Evolutionary conservation across 768 basidiomycete genomes (phyloP), one percentile per base, ranked within the genome.

Genomic region (Strobilomyces echinocephalus): DNA sequence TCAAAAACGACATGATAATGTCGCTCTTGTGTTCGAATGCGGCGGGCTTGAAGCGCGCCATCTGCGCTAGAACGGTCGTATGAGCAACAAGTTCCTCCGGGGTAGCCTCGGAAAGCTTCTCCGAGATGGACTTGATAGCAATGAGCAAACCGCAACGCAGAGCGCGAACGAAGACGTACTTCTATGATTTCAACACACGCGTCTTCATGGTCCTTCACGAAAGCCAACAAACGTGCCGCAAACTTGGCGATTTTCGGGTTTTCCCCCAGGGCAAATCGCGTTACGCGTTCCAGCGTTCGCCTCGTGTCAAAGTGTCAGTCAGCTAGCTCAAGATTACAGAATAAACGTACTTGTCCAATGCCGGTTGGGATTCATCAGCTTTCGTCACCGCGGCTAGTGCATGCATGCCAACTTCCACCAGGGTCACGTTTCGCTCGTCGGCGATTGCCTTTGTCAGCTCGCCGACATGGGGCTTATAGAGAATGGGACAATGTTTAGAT

Each of bases 1-100:
- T 67, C 34, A 95, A 69, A 66, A 87, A 87, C 0, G 73, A 68
- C 69, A 87, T 85, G 46, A 97, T 79, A 14, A 79, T 75, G 28
- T 88, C 87, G 65, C 90, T 89, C 67, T 79, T 82, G 35, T 77
- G 73, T 66, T 97, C 93, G 55, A 97, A 93, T 3, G 82, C 81
- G 15, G 82, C 79, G 0, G 86, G 84, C 1, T 80, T 79, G 34
- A 81, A 79, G 10, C 78, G 76, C 0, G 88, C 85, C 26, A 97
- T 69, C 63, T 97, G 87, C 0, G 79, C 79, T 8, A 98, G 76
- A 1, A 85, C 87, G 2, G 85, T 78, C 1, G 90, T 72, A 54
- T 85, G 82, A 0, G 89, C 79, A 0, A 85, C 81, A 1, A 91
- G 75, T 11, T 68, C 63, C 20, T 83, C 79, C 0, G 78, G 78